Percentiles rank a stretch among this genome's conserved stretches.
phyloP scores from a whole-genome alignment of 805 yeast genomes.

The Metschnikowia continentalis region DNA sequence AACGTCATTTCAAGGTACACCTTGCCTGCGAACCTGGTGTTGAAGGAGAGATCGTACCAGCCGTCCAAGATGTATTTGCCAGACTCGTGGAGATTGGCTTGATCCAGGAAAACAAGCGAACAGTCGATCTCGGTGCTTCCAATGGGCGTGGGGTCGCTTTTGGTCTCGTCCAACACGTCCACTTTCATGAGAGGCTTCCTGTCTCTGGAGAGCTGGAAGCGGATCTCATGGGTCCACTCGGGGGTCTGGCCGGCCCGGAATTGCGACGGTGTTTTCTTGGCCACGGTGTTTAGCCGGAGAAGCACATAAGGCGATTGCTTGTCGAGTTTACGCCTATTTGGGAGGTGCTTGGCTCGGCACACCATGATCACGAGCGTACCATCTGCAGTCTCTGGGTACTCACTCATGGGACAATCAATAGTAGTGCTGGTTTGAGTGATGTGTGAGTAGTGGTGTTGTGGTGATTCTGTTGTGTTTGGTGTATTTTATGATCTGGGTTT shows the following conservation, averaged over 20 bases:
- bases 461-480: no score
- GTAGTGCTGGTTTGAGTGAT: no score
- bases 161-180: slow-evolving; percentile 79
- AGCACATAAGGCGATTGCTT: slow-evolving; percentile 93
- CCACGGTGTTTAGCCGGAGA: slow-evolving; percentile 73
- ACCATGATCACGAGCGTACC: slow-evolving; percentile 71
- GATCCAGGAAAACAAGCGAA: slow-evolving; percentile 55
- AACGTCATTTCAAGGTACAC: slow-evolving; percentile 89
- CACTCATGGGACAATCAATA: slow-evolving; percentile 1
- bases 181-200: slow-evolving; percentile 61
- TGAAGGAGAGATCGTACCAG: slow-evolving; percentile 73
- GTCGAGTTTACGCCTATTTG: slow-evolving; percentile 80
- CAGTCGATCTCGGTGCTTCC: slow-evolving; percentile 81
- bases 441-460: neutral
- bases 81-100: slow-evolving; percentile 45
- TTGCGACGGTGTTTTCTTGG: slow-evolving; percentile 72
- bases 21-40: slow-evolving; percentile 78
- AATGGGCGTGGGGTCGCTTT: slow-evolving; percentile 79
- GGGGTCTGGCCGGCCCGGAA: slow-evolving; percentile 95
- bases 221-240: slow-evolving; percentile 72
- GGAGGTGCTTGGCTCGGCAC: slow-evolving; percentile 77
- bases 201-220: slow-evolving; percentile 63
- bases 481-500: no score
- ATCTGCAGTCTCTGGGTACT: slow-evolving; percentile 35
- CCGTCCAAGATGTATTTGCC: slow-evolving; percentile 72